phyloP scores from a whole-genome alignment of 139 green algal species.

The Monoraphidium neglectum region DNA sequence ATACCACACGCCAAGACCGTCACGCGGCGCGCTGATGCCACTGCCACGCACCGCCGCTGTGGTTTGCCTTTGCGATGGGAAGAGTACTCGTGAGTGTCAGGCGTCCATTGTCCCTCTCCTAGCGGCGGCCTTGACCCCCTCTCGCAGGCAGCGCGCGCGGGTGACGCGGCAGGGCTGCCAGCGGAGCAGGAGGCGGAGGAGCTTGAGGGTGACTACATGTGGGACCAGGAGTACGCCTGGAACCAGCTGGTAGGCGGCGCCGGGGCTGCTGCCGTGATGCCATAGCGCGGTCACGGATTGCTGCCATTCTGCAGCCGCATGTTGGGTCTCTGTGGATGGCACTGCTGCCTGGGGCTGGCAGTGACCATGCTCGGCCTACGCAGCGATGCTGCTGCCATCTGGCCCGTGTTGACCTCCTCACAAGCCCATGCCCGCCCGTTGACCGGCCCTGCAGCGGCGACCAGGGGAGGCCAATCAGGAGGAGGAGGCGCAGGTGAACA shows the following conservation, averaged over 20 bases:
- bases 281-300: not conserved
- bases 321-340: not conserved
- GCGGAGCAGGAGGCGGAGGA: not conserved
- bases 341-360: not conserved
- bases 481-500: too few species aligned
- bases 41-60: not conserved
- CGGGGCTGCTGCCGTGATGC: not conserved
- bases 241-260: constrained; percentile 1
- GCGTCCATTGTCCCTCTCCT: too few species aligned
- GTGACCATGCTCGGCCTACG: not conserved
- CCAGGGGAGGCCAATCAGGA: too few species aligned
- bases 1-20: too few species aligned
- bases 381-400: not conserved
- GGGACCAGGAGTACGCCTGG: constrained; percentile 32
- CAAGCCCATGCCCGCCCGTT: too few species aligned
- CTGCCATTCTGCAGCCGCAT: not conserved
- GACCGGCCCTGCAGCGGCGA: too few species aligned
- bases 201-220: constrained; percentile 27
- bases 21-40: constrained; percentile 17
- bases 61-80: not conserved
- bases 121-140: too few species aligned
- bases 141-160: not conserved
- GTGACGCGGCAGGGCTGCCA: not conserved
- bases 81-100: not conserved
- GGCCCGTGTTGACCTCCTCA: not conserved